Evolutionary conservation across 768 basidiomycete species (phyloP).

Genomic region (Multifurca ochricompacta): DNA sequence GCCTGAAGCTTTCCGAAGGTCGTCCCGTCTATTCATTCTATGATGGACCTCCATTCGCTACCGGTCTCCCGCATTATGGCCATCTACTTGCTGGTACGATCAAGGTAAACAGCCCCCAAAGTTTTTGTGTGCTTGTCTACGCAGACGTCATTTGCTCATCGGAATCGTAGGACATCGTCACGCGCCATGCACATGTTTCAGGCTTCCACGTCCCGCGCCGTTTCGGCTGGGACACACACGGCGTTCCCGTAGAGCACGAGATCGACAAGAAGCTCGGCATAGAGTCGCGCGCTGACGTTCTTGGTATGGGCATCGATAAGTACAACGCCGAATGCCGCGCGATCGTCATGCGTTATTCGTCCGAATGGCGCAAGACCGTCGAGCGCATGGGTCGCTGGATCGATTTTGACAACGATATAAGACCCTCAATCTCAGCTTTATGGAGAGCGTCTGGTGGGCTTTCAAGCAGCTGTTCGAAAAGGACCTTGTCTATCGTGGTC

Average conservation of each 20-base stretch:
- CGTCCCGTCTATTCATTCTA: constrained; percentile 90
- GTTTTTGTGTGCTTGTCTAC: too few species aligned
- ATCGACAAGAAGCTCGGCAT: constrained; percentile 96
- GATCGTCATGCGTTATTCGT: constrained; percentile 95
- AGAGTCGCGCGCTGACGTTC: constrained; percentile 87
- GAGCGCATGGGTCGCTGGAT: constrained; percentile 99
- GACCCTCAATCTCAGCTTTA: constrained; percentile 86
- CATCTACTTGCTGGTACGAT: constrained; percentile 89
- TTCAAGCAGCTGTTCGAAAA: constrained; percentile 93
- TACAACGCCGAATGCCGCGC: constrained; percentile 96
- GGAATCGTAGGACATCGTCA: constrained; percentile 82
- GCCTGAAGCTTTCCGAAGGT: constrained; percentile 86
- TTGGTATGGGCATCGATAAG: constrained; percentile 91
- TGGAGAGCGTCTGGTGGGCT: constrained; percentile 99
- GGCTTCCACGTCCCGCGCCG: constrained; percentile 89
- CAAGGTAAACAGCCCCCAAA: constrained; percentile 61
- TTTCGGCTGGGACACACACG: constrained; percentile 99
- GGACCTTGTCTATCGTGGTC: constrained; percentile 84
- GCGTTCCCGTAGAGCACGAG: constrained; percentile 97
- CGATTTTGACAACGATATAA: constrained; percentile 99
- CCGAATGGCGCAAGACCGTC: constrained; percentile 91
- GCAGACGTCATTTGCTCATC: constrained; percentile 3
- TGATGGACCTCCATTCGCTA: constrained; percentile 96
- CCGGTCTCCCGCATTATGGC: constrained; percentile 94
- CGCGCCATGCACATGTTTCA: constrained; percentile 88